A percentile compares a stretch with the other conserved stretches of the same genome.
Evolutionary conservation across 2,329 filamentous ascomycete genomes (phyloP).

Genomic region (Aphanoascus verrucosus): DNA sequence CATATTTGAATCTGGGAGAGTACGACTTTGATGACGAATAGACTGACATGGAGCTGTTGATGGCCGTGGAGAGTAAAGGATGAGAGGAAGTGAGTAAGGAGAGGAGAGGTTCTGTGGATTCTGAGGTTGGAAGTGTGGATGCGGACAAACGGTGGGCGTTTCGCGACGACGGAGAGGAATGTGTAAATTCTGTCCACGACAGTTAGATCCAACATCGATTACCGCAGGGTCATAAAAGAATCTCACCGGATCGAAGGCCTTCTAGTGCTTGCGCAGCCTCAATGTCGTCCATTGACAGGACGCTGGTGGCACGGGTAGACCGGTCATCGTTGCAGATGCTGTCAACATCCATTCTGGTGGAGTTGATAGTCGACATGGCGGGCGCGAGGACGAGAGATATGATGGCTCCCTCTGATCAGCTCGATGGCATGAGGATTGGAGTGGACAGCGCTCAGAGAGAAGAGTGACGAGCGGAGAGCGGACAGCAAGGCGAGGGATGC

Average conservation of each 20-base stretch:
- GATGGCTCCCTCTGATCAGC: not conserved
- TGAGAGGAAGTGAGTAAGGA: constrained; percentile 81
- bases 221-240: constrained; percentile 2
- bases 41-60: constrained; percentile 71
- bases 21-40: constrained; percentile 85
- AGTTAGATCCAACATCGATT: constrained; percentile 1
- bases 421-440: not conserved
- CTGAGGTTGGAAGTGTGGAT: constrained; percentile 26
- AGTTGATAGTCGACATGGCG: constrained; percentile 5
- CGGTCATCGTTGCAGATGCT: constrained; percentile 30
- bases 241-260: constrained; percentile 60
- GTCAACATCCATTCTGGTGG: constrained; percentile 33
- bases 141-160: constrained; percentile 21
- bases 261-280: constrained; percentile 64
- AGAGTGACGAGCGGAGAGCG: not conserved
- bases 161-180: constrained; percentile 46
- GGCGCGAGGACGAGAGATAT: not conserved
- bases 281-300: constrained; percentile 41
- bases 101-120: constrained; percentile 62
- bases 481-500: not conserved
- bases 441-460: not conserved
- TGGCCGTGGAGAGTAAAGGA: constrained; percentile 72
- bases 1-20: constrained; percentile 76
- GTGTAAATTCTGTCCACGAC: constrained; percentile 50
- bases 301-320: constrained; percentile 35